Conservation (phyloP, 768 basidiomycete species). For the Lentinula sp. region DNA sequence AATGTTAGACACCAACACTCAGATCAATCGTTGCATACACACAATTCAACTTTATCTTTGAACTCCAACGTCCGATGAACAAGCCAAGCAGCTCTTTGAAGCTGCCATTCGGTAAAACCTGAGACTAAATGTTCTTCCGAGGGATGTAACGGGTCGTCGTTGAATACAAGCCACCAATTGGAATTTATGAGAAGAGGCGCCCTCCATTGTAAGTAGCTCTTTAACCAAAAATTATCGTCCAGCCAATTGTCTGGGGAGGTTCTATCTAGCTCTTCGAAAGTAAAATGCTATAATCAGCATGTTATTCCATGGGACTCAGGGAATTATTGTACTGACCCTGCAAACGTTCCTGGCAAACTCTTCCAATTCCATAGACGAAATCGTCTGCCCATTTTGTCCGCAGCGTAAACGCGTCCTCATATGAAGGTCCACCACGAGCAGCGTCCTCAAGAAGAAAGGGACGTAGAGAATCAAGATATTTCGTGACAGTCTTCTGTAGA, state of each 20-base stretch:
- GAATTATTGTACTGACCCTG: slow-evolving; percentile 41
- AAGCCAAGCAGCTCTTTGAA: slow-evolving; percentile 81
- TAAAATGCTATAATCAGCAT: background rate
- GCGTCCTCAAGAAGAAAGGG: slow-evolving; percentile 80
- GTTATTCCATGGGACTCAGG: too few species aligned
- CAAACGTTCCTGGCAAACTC: slow-evolving; percentile 64
- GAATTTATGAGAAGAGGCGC: slow-evolving; percentile 83
- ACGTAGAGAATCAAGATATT: slow-evolving; percentile 71
- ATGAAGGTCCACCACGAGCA: slow-evolving; percentile 45
- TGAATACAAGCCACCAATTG: slow-evolving; percentile 93
- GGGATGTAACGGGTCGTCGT: slow-evolving; percentile 47
- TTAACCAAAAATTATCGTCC: slow-evolving; percentile 88
- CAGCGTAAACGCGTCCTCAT: slow-evolving; percentile 43
- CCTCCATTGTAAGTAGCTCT: slow-evolving; percentile 85
- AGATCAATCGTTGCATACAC: slow-evolving; percentile 15
- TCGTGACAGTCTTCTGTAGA: slow-evolving; percentile 66
- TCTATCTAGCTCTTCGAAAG: slow-evolving; percentile 58
- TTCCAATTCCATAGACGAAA: slow-evolving; percentile 68
- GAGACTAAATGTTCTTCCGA: slow-evolving; percentile 14
- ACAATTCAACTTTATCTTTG: slow-evolving; percentile 63
- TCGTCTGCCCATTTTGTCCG: slow-evolving; percentile 58
- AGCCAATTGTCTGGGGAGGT: slow-evolving; percentile 90
- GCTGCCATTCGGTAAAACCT: slow-evolving; percentile 69
- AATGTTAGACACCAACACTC: background rate
- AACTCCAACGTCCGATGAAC: slow-evolving; percentile 67